Evolutionary conservation across 257 asterid genomes (phyloP), one percentile per base, ranked within the genome.

Genomic region (Perilla frutescens): DNA sequence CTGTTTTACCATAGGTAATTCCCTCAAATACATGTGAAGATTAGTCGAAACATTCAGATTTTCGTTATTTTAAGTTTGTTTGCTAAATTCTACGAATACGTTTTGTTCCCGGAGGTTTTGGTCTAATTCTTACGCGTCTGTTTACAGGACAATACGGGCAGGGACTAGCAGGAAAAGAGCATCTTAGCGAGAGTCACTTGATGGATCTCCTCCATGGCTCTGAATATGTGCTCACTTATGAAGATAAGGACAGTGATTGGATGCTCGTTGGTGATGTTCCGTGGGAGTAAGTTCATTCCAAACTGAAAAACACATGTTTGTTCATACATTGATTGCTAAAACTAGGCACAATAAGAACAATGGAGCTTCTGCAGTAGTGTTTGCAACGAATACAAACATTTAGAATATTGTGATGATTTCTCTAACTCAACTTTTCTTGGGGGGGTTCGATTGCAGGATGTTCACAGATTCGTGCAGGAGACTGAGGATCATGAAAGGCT

Each of bases 251-350:
- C 41, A 89, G 90, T n/a, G 96, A 88, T 14, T 88, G 93, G 97
- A 91, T 91, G 97, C 96, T 91, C 13, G 96, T 91, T 20, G 97
- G 97, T 0, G 97, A 91, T 49, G 96, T 91, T 73, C 97, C 97
- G 1, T 91, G 97, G 95, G 96, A 81, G 97, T 91, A 86, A 66
- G 91, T 80, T 20, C 26, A 20, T 20, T 20, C 26, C 26, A 20
- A 20, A 20, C 26, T 20, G 26, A 20, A 20, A 20, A 20, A 20
- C 26, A 20, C 26, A 20, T 20, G 26, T 20, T 20, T 20, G 26
- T 20, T 20, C 26, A n/a, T 20, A 20, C 26, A 20, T 20, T 20
- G 26, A 0, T 20, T 20, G 26, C 26, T 20, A 20, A 20, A 20
- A 20, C 26, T 20, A 20, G 26, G 26, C 26, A 20, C 26, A 20